Evolutionary conservation across 345 rosid genomes (phyloP).

Genomic region (Microcos paniculata): DNA sequence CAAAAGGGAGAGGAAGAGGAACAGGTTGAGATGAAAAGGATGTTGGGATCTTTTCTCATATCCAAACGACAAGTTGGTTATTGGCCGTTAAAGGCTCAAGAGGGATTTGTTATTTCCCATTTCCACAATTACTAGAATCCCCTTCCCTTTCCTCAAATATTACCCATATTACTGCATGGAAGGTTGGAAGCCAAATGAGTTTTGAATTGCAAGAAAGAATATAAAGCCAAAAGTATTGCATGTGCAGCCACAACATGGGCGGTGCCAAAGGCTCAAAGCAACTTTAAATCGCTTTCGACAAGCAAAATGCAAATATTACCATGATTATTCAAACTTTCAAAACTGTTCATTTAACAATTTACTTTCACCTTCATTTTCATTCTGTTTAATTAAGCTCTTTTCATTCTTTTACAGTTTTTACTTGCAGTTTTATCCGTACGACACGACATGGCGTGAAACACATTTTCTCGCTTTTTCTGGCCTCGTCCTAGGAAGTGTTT

Average conservation of each 20-base stretch:
- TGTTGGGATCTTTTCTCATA: background rate
- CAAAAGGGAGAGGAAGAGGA: background rate
- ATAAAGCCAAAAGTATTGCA: background rate
- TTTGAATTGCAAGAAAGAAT: too few species aligned
- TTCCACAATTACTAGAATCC: background rate
- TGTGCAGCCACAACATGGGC: background rate
- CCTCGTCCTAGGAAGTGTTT: too few species aligned
- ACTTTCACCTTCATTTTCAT: too few species aligned
- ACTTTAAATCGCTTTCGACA: background rate
- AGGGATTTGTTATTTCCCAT: background rate
- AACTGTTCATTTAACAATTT: background rate
- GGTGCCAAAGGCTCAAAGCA: too few species aligned
- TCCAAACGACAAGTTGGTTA: constrained; percentile 8
- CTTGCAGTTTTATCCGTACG: background rate
- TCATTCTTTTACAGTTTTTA: too few species aligned
- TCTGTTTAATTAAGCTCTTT: too few species aligned
- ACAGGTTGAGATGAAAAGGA: background rate
- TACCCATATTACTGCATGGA: too few species aligned
- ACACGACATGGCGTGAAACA: background rate
- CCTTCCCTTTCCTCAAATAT: background rate
- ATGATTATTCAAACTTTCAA: background rate
- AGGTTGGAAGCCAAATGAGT: too few species aligned
- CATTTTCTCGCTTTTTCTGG: too few species aligned
- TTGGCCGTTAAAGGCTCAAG: background rate
- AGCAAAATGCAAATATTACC: background rate